phyloP scores from a whole-genome alignment of 495 filamentous ascomycete species.

The Immersiella caudata region DNA sequence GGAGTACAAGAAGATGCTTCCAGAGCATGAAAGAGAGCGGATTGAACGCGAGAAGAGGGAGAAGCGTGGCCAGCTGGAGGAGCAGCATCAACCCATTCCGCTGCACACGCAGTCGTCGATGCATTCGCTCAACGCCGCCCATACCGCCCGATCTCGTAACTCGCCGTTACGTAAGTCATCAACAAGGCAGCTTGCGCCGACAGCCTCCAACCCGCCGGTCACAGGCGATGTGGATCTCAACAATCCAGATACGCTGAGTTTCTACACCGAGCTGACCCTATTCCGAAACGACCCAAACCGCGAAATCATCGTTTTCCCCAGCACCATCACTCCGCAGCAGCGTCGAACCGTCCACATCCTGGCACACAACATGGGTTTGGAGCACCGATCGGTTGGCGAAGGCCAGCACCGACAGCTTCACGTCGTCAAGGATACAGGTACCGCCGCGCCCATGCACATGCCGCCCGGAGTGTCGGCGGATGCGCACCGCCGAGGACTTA shows the following conservation, averaged over 20 bases:
- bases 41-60: constrained; percentile 98
- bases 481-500: constrained; percentile 75
- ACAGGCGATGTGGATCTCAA: constrained; percentile 82
- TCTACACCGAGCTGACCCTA: constrained; percentile 83
- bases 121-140: constrained; percentile 70
- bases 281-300: constrained; percentile 79
- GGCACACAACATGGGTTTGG: constrained; percentile 91
- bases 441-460: constrained; percentile 49
- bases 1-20: constrained; percentile 99
- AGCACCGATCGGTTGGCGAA: constrained; percentile 83
- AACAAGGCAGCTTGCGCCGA: constrained; percentile 33
- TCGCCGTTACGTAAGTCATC: constrained; percentile 44
- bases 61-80: constrained; percentile 92
- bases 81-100: constrained; percentile 78
- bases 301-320: constrained; percentile 81
- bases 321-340: constrained; percentile 76
- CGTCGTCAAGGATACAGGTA: constrained; percentile 68
- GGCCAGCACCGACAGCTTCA: constrained; percentile 86
- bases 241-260: constrained; percentile 81
- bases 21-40: constrained; percentile 87
- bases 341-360: constrained; percentile 90
- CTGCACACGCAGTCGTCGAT: constrained; percentile 84
- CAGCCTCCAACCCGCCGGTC: constrained; percentile 19
- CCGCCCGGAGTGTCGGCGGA: constrained; percentile 70
- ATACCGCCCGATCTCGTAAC: constrained; percentile 34